Conservation (phyloP, 148 eudicot species). For the Mesembryanthemum crystallinum region DNA sequence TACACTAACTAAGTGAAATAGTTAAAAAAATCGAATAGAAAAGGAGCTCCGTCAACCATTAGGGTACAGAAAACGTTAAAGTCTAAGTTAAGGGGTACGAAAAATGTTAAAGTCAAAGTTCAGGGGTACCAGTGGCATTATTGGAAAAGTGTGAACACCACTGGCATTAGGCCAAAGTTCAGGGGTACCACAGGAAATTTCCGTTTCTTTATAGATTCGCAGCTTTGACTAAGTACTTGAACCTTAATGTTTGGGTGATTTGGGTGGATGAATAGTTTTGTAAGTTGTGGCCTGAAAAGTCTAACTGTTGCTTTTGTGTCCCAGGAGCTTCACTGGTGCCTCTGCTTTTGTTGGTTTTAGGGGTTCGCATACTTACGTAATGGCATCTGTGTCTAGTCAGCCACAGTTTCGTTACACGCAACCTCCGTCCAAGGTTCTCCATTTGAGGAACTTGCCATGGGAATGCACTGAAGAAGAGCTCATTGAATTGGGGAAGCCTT, state of each 20-base stretch:
- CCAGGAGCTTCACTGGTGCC: constrained; percentile 15
- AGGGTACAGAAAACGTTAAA: too few relatives aligned
- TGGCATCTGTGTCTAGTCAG: constrained; percentile 96
- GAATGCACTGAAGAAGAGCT: constrained; percentile 95
- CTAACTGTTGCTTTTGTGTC: background rate
- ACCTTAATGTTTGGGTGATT: background rate
- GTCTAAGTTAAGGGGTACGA: too few relatives aligned
- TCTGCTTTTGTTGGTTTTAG: background rate
- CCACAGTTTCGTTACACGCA: constrained; percentile 98
- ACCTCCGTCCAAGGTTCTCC: constrained; percentile 97
- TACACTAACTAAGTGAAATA: too few relatives aligned
- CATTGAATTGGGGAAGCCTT: constrained; percentile 88
- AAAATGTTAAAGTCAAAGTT: too few relatives aligned
- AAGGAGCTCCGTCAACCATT: too few relatives aligned
- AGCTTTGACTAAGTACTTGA: too few relatives aligned
- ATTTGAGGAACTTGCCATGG: constrained; percentile 97
- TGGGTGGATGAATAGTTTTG: background rate
- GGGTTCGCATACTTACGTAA: constrained; percentile 27
- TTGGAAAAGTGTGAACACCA: too few relatives aligned
- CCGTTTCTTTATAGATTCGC: too few relatives aligned
- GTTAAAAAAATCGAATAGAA: too few relatives aligned
- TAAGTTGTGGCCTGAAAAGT: background rate
- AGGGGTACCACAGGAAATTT: too few relatives aligned
- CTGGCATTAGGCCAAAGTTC: too few relatives aligned
- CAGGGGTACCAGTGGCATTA: too few relatives aligned